Evolutionary conservation across 148 eudicot genomes (phyloP).

Genomic region (Nyssa sinensis): DNA sequence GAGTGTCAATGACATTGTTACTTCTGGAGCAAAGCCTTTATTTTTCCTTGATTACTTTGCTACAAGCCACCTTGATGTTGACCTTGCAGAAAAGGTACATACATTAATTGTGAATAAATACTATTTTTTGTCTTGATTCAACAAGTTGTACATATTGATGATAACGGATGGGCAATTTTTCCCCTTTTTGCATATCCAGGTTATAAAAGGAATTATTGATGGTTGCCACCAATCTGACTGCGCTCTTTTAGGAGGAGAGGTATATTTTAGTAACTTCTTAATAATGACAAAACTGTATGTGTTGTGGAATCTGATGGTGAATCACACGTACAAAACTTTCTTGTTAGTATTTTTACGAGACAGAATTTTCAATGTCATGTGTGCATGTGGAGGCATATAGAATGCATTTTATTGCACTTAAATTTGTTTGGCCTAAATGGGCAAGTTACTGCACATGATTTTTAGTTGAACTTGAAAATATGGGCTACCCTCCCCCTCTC

Average conservation of each 20-base stretch:
- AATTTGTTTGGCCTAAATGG: too few relatives aligned
- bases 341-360: too few relatives aligned
- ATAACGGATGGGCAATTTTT: neutral
- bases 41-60: constrained; percentile 97
- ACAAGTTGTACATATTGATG: neutral
- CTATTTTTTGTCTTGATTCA: neutral
- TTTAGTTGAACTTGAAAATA: too few relatives aligned
- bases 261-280: constrained; percentile 24
- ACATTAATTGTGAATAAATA: neutral
- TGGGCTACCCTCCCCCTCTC: neutral
- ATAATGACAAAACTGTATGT: neutral
- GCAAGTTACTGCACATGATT: too few relatives aligned
- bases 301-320: neutral
- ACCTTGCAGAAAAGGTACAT: constrained; percentile 84
- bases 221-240: constrained; percentile 96
- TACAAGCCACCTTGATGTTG: constrained; percentile 91
- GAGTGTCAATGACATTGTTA: constrained; percentile 96
- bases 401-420: too few relatives aligned
- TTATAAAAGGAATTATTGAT: constrained; percentile 83
- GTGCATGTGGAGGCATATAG: too few relatives aligned
- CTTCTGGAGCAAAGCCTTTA: constrained; percentile 93
- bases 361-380: too few relatives aligned
- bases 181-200: constrained; percentile 42
- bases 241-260: constrained; percentile 96
- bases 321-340: too few relatives aligned